Base-by-base conservation (phyloP, 1,284 basidiomycete species). In the Ganoderma lingzhi region DNA sequence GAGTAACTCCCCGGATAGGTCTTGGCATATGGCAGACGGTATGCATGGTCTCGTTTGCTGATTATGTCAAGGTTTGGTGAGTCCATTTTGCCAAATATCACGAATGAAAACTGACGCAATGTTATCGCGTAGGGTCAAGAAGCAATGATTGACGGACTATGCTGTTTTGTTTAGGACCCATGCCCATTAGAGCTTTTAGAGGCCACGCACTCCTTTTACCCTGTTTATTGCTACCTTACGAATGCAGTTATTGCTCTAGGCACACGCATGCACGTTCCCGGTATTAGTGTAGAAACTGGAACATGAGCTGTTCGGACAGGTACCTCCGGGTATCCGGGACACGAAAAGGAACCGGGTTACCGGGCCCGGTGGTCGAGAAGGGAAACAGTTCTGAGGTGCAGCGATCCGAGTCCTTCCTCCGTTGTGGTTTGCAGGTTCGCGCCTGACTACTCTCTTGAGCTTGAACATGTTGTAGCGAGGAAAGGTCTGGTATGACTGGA, bases 11-110 rank as follows among this genome's bases (percentile, higher is more conserved):
- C 64, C 94, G 98, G 73, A 96, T 99, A 79, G 97, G 91, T 77
- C 90, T 99, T 71, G 97, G 97, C 72, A 89, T 97, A 78, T 98
- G 96, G 96, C 96, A 97, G 82, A 97, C 96, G 14, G 86, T 98
- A 73, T 99, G 96, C 87, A 99, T 99, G 97, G 97, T 99, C 73
- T 96, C 94, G 28, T 94, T 99, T 74, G 96, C 96, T 17, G 97
- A 98, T 83, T 96, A 96, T 78, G 96, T 98, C 74, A 96, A 96
- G 81, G 86, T 83, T 71, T 94, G 93, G 93, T 88, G 73, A 75
- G 87, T 84, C 17, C 23, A 63, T 10, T 15, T 41, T 45, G 8
- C 9, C 14, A 15, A 8, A 39, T 35, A 6, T 1, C 17, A n/a
- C 23, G 32, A 3, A 41, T 14, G 2, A 6, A 12, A 39, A 45